These are phyloP conservation scores for Termitomyces titanicus DNA, from an alignment of 768 basidiomycete genomes.

Conservation along the genomic window DNA sequence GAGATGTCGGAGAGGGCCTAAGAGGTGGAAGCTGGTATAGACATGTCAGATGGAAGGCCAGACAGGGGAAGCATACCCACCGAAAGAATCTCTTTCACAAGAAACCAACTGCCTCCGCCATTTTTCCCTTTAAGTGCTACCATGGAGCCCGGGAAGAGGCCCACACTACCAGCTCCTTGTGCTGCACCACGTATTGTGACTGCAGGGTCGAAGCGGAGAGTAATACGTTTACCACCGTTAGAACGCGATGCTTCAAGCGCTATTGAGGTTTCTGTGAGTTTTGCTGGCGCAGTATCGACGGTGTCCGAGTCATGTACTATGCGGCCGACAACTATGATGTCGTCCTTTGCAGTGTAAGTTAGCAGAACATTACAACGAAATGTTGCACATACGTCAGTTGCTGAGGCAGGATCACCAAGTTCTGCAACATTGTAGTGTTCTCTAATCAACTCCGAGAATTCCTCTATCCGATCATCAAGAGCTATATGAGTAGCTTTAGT, in stretches of 20 bases:
- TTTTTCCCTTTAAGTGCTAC: constrained; percentile 86
- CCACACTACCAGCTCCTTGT: constrained; percentile 59
- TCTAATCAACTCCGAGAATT: constrained; percentile 71
- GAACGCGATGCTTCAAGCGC: constrained; percentile 78
- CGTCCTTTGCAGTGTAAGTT: constrained; percentile 40
- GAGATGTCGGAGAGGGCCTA: constrained; percentile 31
- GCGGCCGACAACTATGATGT: constrained; percentile 69
- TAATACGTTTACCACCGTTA: constrained; percentile 63
- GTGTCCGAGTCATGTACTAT: constrained; percentile 68
- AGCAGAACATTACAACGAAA: background rate
- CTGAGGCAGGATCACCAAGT: constrained; percentile 64
- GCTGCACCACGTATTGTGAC: constrained; percentile 63
- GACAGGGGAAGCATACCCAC: constrained; percentile 42
- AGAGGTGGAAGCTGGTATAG: constrained; percentile 60
- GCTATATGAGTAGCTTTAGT: constrained; percentile 33
- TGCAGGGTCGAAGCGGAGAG: constrained; percentile 65
- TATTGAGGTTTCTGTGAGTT: constrained; percentile 72
- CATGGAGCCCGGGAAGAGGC: constrained; percentile 87
- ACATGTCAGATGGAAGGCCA: background rate
- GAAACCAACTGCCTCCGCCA: constrained; percentile 86
- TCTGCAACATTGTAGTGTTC: constrained; percentile 70
- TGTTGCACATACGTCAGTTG: constrained; percentile 36
- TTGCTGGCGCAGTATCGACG: constrained; percentile 41
- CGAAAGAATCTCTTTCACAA: constrained; percentile 74
- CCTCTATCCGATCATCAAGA: constrained; percentile 86